Evolutionary conservation across 2,329 filamentous ascomycete genomes (phyloP), one percentile per base, ranked within the genome.

Genomic region (Scedosporium dehoogii): DNA sequence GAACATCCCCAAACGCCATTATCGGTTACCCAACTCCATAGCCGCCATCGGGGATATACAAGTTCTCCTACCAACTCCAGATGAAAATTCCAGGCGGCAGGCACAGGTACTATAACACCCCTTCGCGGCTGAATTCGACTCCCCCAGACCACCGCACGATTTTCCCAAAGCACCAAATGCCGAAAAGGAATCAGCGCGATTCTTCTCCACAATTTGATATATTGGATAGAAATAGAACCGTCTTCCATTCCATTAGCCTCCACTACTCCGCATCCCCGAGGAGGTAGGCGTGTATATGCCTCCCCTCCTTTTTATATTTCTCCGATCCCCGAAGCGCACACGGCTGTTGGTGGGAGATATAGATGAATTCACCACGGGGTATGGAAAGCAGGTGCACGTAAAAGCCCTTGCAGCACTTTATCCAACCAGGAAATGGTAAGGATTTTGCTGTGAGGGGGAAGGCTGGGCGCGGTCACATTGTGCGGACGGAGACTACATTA

Each of bases 111-210:
- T 41, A 41, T 33, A 58, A 58, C n/a, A 18, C 55, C 38, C 21
- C 44, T 23, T 60, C 21, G 58, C 58, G 58, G 58, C 58, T 60
- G 58, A 60, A 60, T 60, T 60, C 21, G 14, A 38, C 38, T 59
- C 21, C 16, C 58, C 38, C 58, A 42, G 27, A 12, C 58, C 23
- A 14, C 18, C 41, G 7, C 12, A 59, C 38, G n/a, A 16, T 6
- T 42, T 18, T 6, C 29, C 18, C 57, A 42, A 16, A n/a, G 23
- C 23, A 14, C 57, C 38, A 59, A 59, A 42, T 59, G 57, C 57
- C 57, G 57, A 18, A 55, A 23, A 6, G 1, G 23, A 42, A 2
- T 38, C 33, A 38, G 21, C 21, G 46, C 29, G 16, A 59, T 46
- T 12, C 38, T 14, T 44, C 57, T 59, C 57, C 57, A 25, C 57